Conservation (phyloP, 192 early-diverging fungal genomes). For the Anaeromyces robustus region DNA sequence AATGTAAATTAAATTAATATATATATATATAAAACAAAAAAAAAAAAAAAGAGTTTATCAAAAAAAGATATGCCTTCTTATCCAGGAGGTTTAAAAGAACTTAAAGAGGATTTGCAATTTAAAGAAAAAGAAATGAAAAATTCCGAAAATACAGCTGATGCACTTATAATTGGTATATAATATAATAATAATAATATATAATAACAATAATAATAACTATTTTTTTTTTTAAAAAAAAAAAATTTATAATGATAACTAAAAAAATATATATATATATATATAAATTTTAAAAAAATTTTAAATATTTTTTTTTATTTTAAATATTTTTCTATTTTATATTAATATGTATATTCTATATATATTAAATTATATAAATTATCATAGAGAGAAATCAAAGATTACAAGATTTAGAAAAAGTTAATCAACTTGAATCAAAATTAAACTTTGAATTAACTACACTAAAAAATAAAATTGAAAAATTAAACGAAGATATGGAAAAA, state of each 20-base stretch:
- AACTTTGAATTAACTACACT: slow-evolving; percentile 24
- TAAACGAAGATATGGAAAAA: slow-evolving; percentile 14
- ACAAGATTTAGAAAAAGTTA: slow-evolving; percentile 37
- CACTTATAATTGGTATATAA: slow-evolving; percentile 6
- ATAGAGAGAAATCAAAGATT: slow-evolving; percentile 29
- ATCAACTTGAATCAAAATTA: slow-evolving; percentile 36
- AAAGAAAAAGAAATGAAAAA: slow-evolving; percentile 47
- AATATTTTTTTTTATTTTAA: no score
- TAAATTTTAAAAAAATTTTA: no score
- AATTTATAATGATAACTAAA: no score
- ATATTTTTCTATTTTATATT: no score
- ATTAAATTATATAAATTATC: not conserved
- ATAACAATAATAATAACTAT: not conserved
- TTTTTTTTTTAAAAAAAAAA: no score
- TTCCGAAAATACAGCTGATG: slow-evolving; percentile 34
- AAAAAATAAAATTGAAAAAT: slow-evolving; percentile 13
- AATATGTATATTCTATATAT: not conserved
- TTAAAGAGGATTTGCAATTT: slow-evolving; percentile 35
- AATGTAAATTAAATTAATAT: no score
- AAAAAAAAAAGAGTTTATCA: no score
- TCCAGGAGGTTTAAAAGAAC: slow-evolving; percentile 23
- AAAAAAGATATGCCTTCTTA: slow-evolving; percentile 15
- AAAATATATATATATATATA: not conserved
- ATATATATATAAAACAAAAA: no score
- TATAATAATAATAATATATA: slow-evolving; percentile 10